Percentiles rank a stretch among this genome's conserved stretches.
These are phyloP conservation scores for Termitomyces eurrhizus DNA, from an alignment of 768 basidiomycete genomes.

Conservation along the genomic window DNA sequence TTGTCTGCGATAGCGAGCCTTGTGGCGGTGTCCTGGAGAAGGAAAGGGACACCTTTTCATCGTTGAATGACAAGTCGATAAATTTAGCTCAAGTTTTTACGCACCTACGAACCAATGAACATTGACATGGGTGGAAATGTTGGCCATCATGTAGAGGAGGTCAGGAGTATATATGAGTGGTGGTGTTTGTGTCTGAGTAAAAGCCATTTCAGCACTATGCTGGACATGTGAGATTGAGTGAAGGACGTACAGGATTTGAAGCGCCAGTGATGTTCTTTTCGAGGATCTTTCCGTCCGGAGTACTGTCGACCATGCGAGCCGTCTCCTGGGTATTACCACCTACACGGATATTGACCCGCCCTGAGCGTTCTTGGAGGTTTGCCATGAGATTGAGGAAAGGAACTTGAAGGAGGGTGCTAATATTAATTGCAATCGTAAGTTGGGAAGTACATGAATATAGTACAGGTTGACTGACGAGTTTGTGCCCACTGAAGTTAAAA, in stretches of 20 bases:
- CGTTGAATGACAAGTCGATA: background rate
- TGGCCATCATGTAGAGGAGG: conserved; percentile 62
- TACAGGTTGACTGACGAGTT: conserved; percentile 33
- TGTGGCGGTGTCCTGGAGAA: conserved; percentile 49
- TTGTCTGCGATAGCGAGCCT: conserved; percentile 53
- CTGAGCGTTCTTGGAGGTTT: conserved; percentile 63
- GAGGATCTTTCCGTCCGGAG: conserved; percentile 35
- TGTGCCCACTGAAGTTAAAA: conserved; percentile 35
- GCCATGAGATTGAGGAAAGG: conserved; percentile 79
- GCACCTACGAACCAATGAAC: conserved; percentile 65
- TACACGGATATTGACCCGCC: conserved; percentile 59
- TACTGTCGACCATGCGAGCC: conserved; percentile 45
- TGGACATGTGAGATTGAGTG: background rate
- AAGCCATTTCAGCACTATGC: background rate
- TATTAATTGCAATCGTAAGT: conserved; percentile 12
- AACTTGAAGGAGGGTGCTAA: conserved; percentile 44
- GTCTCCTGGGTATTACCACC: conserved; percentile 83
- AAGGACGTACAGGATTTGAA: conserved; percentile 14
- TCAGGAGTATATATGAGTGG: conserved; percentile 63
- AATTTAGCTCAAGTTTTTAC: background rate
- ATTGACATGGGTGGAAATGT: conserved; percentile 57
- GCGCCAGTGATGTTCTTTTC: conserved; percentile 17
- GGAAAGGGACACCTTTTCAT: conserved; percentile 48
- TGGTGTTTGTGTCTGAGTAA: conserved; percentile 58
- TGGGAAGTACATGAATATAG: background rate